Conservation (phyloP, 169 alveolate species). For the Plasmodium malariae region DNA sequence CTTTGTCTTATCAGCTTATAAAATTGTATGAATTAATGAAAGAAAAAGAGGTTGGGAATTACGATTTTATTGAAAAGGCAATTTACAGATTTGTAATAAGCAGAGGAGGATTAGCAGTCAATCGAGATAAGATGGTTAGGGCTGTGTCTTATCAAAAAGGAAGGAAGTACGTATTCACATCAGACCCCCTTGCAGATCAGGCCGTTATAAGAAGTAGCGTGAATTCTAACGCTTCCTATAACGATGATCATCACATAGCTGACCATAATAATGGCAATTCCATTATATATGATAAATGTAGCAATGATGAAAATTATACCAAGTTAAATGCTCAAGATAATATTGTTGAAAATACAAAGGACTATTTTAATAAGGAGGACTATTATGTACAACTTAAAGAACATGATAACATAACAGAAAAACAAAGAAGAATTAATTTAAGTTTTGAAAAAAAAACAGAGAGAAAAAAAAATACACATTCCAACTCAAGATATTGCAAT, state of each 20-base stretch:
- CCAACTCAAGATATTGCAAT: constrained; percentile 59
- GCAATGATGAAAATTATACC: neutral
- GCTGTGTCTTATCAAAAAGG: constrained; percentile 72
- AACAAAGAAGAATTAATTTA: constrained; percentile 17
- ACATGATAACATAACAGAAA: constrained; percentile 10
- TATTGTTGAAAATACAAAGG: neutral
- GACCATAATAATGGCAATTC: neutral
- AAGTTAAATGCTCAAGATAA: neutral
- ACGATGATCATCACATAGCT: neutral
- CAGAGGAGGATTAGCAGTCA: constrained; percentile 61
- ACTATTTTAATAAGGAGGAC: neutral
- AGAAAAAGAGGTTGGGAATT: constrained; percentile 49
- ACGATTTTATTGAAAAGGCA: constrained; percentile 68
- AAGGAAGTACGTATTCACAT: constrained; percentile 39
- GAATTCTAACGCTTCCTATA: too few relatives aligned
- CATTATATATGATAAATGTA: neutral
- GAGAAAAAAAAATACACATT: constrained; percentile 23
- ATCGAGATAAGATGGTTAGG: constrained; percentile 48
- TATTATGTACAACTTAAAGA: neutral
- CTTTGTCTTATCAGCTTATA: constrained; percentile 81
- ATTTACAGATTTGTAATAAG: constrained; percentile 46
- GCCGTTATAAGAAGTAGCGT: too few relatives aligned
- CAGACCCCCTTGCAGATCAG: constrained; percentile 14
- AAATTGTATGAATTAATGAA: constrained; percentile 78
- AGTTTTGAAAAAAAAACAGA: constrained; percentile 67